Evolutionary conservation across 495 filamentous ascomycete species (phyloP), one percentile per base, ranked within the genome.

Genomic region (Talaromyces proteolyticus): DNA sequence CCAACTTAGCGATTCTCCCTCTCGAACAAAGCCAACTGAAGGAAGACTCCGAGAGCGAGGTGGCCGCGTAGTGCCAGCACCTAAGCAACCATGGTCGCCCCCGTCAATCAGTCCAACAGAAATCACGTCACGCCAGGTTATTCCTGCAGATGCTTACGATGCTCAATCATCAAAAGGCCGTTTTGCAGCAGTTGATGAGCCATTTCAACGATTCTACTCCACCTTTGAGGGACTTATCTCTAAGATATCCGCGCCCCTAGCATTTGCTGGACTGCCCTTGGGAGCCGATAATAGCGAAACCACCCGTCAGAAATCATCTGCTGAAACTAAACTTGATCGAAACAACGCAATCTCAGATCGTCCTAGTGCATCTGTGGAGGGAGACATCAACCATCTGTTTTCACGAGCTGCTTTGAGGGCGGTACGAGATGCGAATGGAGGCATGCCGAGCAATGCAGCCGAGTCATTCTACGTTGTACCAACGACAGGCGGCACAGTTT

Each of bases 401-500:
- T 94, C 89, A 4, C 79, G 77, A 48, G 87, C 91, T 11, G 88
- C 91, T 5, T 75, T 96, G 39, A 78, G 81, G 23, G 88, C 89
- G 10, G 69, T 86, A 42, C 69, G 67, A 7, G 81, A 84, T 40
- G 72, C 76, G 11, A 61, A 70, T 47, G 44, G 56, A 1, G 57
- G 64, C 12, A 57, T 66, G 19, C 67, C 69, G 21, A 64, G 57
- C 18, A 71, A 64, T 20, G 67, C 83, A 17, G 81, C 81, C 29
- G 91, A 96, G 60, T 90, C 85, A 22, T 98, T 97, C 72, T 96
- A 96, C 60, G 88, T 98, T 1, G 93, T 98, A 0, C 93, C 92
- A 7, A 84, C 87, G 0, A 87, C 88, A 4, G 93, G 93, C 22
- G 88, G 89, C 50, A 95, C 90, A 0, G 80, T 88, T 38, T 87